Conservation (phyloP, 148 eudicot species). For the Chenopodium suecicum region DNA sequence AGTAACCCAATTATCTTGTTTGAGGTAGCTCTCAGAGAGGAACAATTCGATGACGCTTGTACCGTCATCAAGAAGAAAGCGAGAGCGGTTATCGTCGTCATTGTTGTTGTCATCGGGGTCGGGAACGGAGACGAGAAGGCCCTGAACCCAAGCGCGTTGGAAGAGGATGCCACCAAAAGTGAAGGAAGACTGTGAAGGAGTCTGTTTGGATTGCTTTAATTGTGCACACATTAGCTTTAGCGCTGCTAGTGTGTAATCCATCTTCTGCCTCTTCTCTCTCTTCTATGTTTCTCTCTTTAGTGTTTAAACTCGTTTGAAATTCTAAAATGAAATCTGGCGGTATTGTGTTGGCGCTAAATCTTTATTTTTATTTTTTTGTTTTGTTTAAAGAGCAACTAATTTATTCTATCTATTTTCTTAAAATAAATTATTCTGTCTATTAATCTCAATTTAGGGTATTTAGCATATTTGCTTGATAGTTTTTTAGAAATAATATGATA, state of each 20-base stretch:
- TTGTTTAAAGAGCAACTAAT: too few species aligned
- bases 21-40: slow-evolving; percentile 32
- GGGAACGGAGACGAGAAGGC: slow-evolving; percentile 53
- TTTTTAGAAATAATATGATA: too few species aligned
- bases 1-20: slow-evolving; percentile 32
- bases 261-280: slow-evolving; percentile 12
- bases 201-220: slow-evolving; percentile 41
- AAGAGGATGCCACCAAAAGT: slow-evolving; percentile 66
- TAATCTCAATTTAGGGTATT: too few species aligned
- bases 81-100: slow-evolving; percentile 20
- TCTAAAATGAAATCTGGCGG: not conserved
- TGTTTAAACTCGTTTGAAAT: not conserved
- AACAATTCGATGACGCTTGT: slow-evolving; percentile 58
- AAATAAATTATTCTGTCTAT: too few species aligned
- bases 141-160: slow-evolving; percentile 96
- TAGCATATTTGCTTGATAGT: too few species aligned
- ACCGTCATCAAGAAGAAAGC: slow-evolving; percentile 73
- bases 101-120: slow-evolving; percentile 5
- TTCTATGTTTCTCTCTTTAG: not conserved
- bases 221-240: slow-evolving; percentile 63
- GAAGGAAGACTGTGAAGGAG: slow-evolving; percentile 40
- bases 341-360: not conserved
- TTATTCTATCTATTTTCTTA: too few species aligned
- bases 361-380: not conserved
- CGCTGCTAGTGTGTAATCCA: slow-evolving; percentile 82